These are phyloP conservation scores for Mycena polygramma DNA, from an alignment of 768 basidiomycete species.

Conservation along the genomic window DNA sequence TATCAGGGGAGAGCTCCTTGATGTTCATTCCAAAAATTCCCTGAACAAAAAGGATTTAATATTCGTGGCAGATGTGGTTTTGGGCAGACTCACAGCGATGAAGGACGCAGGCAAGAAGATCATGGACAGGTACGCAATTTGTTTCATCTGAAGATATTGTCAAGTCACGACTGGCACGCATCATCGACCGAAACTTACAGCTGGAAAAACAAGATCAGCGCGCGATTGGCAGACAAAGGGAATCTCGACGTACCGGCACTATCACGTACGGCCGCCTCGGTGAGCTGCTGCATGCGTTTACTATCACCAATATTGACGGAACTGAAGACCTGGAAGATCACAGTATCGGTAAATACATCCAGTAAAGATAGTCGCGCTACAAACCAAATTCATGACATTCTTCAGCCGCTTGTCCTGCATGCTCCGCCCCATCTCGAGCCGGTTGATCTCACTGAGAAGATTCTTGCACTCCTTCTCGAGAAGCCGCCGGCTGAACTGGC, in stretches of 20 bases:
- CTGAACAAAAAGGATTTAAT: slow-evolving; percentile 43
- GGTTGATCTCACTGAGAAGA: slow-evolving; percentile 63
- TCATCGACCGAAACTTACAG: slow-evolving; percentile 36
- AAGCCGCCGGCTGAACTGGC: slow-evolving; percentile 46
- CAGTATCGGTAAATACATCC: not conserved
- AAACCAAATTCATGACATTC: slow-evolving; percentile 67
- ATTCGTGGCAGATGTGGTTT: not conserved
- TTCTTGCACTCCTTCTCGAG: slow-evolving; percentile 63
- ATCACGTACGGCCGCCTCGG: slow-evolving; percentile 63
- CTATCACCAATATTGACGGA: slow-evolving; percentile 71
- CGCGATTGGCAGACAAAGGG: not conserved
- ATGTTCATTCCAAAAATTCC: slow-evolving; percentile 74
- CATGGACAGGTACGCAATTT: slow-evolving; percentile 75
- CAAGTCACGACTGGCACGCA: not conserved
- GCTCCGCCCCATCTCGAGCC: slow-evolving; percentile 53
- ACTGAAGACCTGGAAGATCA: slow-evolving; percentile 63
- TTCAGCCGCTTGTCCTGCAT: slow-evolving; percentile 65
- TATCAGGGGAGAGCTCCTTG: slow-evolving; percentile 52
- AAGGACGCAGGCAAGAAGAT: slow-evolving; percentile 72
- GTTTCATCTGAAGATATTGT: slow-evolving; percentile 57
- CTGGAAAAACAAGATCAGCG: slow-evolving; percentile 22
- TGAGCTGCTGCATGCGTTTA: slow-evolving; percentile 63
- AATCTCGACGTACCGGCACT: slow-evolving; percentile 55
- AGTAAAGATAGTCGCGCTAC: not conserved
- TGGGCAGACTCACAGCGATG: slow-evolving; percentile 52